Conservation (phyloP, 2,329 filamentous ascomycete genomes). For the Fusarium torulosum region DNA sequence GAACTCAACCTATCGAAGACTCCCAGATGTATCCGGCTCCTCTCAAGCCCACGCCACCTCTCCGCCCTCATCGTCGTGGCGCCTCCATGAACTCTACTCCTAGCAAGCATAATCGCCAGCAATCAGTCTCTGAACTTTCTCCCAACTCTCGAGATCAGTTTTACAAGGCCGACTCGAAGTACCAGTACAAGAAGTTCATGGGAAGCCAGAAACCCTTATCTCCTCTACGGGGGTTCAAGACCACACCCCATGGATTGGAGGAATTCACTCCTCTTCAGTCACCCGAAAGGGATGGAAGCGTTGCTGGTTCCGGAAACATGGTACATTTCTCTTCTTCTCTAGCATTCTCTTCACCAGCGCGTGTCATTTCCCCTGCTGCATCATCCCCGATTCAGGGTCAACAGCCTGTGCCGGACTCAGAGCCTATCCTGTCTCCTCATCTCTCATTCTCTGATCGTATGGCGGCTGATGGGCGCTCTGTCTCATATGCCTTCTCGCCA, state of each 20-base stretch:
- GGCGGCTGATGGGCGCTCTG: background rate
- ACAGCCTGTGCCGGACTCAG: constrained; percentile 10
- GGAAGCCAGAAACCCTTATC: background rate
- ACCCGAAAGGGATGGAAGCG: constrained; percentile 1
- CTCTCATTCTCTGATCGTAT: constrained; percentile 28
- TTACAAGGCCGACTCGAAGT: background rate
- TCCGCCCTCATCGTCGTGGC: constrained; percentile 18
- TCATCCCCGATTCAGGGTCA: constrained; percentile 18
- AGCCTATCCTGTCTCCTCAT: background rate
- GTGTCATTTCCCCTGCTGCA: constrained; percentile 1
- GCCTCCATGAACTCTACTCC: constrained; percentile 1
- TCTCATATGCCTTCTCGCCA: constrained; percentile 14
- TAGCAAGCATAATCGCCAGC: background rate
- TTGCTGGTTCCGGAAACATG: background rate
- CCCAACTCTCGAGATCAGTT: background rate
- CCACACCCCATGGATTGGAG: background rate
- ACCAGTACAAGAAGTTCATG: background rate
- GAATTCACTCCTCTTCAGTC: constrained; percentile 22
- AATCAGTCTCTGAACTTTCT: background rate
- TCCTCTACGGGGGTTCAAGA: background rate
- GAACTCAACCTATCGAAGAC: constrained; percentile 36
- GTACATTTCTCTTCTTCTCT: constrained; percentile 15
- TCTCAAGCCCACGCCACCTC: background rate
- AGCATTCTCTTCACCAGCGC: background rate
- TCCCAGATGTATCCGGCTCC: background rate